Conservation (phyloP, 2,329 filamentous ascomycete genomes). For the Plenodomus lindquistii region DNA sequence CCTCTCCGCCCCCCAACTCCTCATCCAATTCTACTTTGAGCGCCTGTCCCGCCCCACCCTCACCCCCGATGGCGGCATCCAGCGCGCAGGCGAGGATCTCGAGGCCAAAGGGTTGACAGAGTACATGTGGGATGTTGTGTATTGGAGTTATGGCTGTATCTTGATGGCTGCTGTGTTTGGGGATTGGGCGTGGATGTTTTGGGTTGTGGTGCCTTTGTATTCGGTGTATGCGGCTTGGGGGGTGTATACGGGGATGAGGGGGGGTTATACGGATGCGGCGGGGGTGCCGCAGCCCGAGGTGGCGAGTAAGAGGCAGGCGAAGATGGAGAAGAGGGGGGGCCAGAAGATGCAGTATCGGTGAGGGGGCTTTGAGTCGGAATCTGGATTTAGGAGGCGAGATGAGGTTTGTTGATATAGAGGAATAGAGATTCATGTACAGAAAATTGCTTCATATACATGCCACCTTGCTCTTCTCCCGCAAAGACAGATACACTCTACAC, state of each 20-base stretch:
- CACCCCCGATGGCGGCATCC: constrained; percentile 64
- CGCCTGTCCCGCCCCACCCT: constrained; percentile 78
- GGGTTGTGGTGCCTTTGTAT: constrained; percentile 53
- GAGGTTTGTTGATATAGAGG: too few species aligned
- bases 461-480: too few species aligned
- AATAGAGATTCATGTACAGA: too few species aligned
- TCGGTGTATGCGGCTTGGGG: constrained; percentile 50
- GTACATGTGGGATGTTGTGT: constrained; percentile 97
- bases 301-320: constrained; percentile 54
- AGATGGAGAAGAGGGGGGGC: constrained; percentile 57
- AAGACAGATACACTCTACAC: too few species aligned
- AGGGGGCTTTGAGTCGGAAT: constrained; percentile 8
- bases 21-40: constrained; percentile 86
- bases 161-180: constrained; percentile 75
- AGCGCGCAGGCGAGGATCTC: constrained; percentile 82
- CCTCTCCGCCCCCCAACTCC: constrained; percentile 72
- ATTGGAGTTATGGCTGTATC: constrained; percentile 86
- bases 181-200: constrained; percentile 75
- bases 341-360: constrained; percentile 54
- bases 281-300: constrained; percentile 39
- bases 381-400: too few species aligned
- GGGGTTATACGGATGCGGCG: constrained; percentile 48
- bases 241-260: constrained; percentile 51
- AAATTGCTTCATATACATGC: too few species aligned
- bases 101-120: constrained; percentile 87